Conservation (phyloP, 176 grass and related monocot genomes). For the Avena insularis region DNA sequence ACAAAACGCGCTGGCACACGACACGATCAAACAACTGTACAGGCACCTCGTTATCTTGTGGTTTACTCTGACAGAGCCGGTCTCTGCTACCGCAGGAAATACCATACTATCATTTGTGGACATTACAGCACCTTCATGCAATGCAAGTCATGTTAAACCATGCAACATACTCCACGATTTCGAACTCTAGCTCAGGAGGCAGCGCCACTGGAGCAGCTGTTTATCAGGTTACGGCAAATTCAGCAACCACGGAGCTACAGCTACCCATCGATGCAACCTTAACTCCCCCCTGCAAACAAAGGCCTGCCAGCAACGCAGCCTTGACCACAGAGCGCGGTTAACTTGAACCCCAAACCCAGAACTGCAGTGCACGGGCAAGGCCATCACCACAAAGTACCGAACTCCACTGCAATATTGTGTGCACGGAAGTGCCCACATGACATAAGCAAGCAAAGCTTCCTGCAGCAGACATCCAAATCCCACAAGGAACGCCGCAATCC, state of each 20-base stretch:
- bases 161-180: background rate
- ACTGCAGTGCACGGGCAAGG: too few relatives aligned
- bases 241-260: background rate
- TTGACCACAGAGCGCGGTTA: background rate
- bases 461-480: too few relatives aligned
- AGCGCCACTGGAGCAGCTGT: background rate
- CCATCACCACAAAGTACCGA: background rate
- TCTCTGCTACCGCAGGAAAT: background rate
- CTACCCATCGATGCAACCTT: background rate
- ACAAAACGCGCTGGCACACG: background rate
- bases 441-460: too few relatives aligned
- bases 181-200: background rate
- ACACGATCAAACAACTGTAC: background rate
- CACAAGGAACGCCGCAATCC: background rate
- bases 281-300: background rate
- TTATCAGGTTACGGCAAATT: background rate
- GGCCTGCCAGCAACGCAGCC: background rate
- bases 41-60: background rate
- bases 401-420: background rate
- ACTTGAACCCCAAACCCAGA: background rate
- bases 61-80: constrained; percentile 1
- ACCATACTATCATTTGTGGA: background rate
- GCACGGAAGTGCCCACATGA: background rate
- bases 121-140: background rate
- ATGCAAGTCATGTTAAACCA: background rate